Evolutionary conservation across 2,329 filamentous ascomycete species (phyloP).

Genomic region (Chaetoscypha palmicola): DNA sequence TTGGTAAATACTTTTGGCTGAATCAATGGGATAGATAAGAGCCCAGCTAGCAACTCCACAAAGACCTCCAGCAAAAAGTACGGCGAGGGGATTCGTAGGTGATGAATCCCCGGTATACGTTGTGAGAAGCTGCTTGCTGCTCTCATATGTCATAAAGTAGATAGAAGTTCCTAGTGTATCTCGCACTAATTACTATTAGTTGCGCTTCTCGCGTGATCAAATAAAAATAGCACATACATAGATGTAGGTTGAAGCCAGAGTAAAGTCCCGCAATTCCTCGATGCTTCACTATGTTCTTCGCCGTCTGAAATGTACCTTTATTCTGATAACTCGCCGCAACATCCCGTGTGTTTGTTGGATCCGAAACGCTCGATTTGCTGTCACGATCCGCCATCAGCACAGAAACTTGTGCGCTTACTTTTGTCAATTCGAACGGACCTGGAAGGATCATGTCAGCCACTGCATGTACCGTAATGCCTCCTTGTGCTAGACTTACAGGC

Average conservation of each 20-base stretch:
- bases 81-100: slow-evolving; percentile 71
- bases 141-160: slow-evolving; percentile 87
- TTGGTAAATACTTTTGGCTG: slow-evolving; percentile 80
- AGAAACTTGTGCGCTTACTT: slow-evolving; percentile 79
- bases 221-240: slow-evolving; percentile 49
- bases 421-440: slow-evolving; percentile 85
- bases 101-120: slow-evolving; percentile 64
- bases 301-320: slow-evolving; percentile 69
- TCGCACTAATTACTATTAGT: slow-evolving; percentile 47
- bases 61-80: slow-evolving; percentile 69
- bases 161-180: slow-evolving; percentile 79
- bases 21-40: slow-evolving; percentile 57
- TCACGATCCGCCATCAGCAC: slow-evolving; percentile 63
- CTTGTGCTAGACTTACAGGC: slow-evolving; percentile 55
- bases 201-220: background rate
- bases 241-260: slow-evolving; percentile 71
- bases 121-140: slow-evolving; percentile 72
- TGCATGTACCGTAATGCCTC: no score
- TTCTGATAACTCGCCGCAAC: slow-evolving; percentile 67
- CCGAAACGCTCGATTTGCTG: slow-evolving; percentile 35
- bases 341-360: slow-evolving; percentile 24
- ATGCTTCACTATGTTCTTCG: slow-evolving; percentile 69
- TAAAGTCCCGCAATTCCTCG: slow-evolving; percentile 69
- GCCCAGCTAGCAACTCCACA: slow-evolving; percentile 83
- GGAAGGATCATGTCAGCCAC: slow-evolving; percentile 11